Evolutionary conservation across 2,329 filamentous ascomycete species (phyloP).

Genomic region (Neocucurbitaria cava): DNA sequence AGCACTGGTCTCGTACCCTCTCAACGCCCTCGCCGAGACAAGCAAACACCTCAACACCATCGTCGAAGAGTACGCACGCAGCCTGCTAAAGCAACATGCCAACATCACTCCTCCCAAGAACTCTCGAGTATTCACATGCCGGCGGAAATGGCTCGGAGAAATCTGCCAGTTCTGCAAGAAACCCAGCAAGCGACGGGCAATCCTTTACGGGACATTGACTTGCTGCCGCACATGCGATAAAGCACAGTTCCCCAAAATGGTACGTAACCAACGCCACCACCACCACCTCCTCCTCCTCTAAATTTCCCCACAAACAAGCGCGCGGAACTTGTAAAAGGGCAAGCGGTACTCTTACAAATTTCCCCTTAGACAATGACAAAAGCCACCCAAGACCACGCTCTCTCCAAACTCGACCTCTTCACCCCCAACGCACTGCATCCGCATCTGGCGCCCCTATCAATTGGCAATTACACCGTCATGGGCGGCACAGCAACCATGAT

Average conservation of each 20-base stretch:
- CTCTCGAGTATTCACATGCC: constrained; percentile 21
- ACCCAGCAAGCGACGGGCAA: constrained; percentile 31
- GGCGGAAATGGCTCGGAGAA: constrained; percentile 33
- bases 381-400: constrained; percentile 22
- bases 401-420: constrained; percentile 44
- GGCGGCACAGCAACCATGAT: constrained; percentile 33
- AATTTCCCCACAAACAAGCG: background rate
- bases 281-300: background rate
- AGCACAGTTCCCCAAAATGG: constrained; percentile 36
- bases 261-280: no score
- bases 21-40: constrained; percentile 33
- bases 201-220: constrained; percentile 26
- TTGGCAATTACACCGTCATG: constrained; percentile 26
- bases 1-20: constrained; percentile 14
- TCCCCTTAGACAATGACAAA: constrained; percentile 39
- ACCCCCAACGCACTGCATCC: constrained; percentile 39
- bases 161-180: constrained; percentile 39
- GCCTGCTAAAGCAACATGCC: constrained; percentile 31
- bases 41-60: constrained; percentile 29
- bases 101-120: constrained; percentile 23
- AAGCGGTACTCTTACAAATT: background rate
- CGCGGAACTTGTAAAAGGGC: background rate
- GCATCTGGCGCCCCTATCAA: constrained; percentile 25
- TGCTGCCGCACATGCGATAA: constrained; percentile 40
- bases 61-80: constrained; percentile 40